Conservation (phyloP, 78 protist species). For the Goniomonas avonlea region DNA sequence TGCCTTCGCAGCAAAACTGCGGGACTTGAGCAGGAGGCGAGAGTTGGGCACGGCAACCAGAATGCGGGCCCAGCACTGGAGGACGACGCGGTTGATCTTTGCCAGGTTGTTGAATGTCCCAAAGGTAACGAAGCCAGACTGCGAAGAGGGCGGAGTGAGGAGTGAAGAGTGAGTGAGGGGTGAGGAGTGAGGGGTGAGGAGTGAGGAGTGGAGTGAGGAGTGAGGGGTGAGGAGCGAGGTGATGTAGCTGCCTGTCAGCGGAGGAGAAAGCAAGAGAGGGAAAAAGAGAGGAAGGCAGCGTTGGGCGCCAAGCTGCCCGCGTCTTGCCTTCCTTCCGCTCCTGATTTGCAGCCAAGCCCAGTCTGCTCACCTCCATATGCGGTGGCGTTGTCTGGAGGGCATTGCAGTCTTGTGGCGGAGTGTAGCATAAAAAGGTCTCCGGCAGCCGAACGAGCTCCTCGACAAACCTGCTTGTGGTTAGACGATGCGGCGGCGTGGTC, state of each 20-base stretch:
- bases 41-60: slow-evolving; percentile 23
- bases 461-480: neutral
- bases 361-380: no score
- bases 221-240: neutral
- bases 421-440: slow-evolving; percentile 12
- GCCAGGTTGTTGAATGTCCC: slow-evolving; percentile 67
- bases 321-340: neutral
- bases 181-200: neutral
- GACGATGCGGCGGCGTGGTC: no score
- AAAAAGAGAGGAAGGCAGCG: neutral
- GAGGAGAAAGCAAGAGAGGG: neutral
- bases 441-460: slow-evolving; percentile 23
- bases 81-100: slow-evolving; percentile 37
- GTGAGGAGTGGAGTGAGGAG: neutral
- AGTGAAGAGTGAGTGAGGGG: neutral
- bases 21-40: neutral
- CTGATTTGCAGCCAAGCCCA: neutral
- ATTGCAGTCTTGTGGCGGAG: neutral
- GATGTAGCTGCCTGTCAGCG: neutral
- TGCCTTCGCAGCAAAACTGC: neutral
- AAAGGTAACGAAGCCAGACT: slow-evolving; percentile 49
- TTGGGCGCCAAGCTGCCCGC: neutral
- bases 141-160: neutral
- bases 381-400: neutral
- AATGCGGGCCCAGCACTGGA: slow-evolving; percentile 38